phyloP scores from a whole-genome alignment of 2,329 filamentous ascomycete species.

The Hypoxylon sp. region DNA sequence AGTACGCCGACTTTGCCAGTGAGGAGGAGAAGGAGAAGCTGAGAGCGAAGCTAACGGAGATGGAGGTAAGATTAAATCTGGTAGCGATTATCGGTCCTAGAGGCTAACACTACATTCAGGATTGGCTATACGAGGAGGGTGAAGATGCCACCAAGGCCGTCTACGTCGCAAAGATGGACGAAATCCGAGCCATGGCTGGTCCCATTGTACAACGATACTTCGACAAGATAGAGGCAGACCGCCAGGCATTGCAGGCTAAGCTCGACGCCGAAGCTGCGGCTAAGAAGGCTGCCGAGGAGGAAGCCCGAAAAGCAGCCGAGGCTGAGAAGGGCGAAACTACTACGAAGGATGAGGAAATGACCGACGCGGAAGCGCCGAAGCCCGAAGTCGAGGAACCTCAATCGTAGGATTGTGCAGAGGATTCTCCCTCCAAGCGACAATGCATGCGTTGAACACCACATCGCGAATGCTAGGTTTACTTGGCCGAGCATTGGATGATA shows the following conservation, averaged over 20 bases:
- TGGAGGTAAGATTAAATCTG: constrained; percentile 77
- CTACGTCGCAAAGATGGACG: constrained; percentile 95
- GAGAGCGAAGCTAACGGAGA: constrained; percentile 83
- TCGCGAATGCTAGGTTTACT: constrained; percentile 1
- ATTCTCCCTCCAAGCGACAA: constrained; percentile 14
- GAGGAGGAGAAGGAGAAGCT: constrained; percentile 94
- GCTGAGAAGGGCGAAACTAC: constrained; percentile 64
- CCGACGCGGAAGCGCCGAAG: constrained; percentile 70
- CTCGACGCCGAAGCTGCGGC: constrained; percentile 83
- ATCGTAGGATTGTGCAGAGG: constrained; percentile 40
- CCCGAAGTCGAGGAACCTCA: constrained; percentile 65
- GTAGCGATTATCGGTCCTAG: background rate
- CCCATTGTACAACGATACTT: constrained; percentile 95
- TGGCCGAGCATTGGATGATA: background rate
- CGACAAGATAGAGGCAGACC: constrained; percentile 92
- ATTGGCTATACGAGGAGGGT: constrained; percentile 98
- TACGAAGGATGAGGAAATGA: constrained; percentile 73
- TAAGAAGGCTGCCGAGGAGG: constrained; percentile 75
- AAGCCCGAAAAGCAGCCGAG: constrained; percentile 68
- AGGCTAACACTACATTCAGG: constrained; percentile 68
- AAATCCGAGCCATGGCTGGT: constrained; percentile 90
- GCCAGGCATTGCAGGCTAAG: constrained; percentile 82
- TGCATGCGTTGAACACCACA: constrained; percentile 48
- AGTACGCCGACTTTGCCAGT: constrained; percentile 88
- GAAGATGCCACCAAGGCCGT: constrained; percentile 94